Percentiles rank a stretch among this genome's conserved stretches.
These are phyloP conservation scores for Lupinus albus DNA, from an alignment of 306 rosid genomes.

Conservation along the genomic window DNA sequence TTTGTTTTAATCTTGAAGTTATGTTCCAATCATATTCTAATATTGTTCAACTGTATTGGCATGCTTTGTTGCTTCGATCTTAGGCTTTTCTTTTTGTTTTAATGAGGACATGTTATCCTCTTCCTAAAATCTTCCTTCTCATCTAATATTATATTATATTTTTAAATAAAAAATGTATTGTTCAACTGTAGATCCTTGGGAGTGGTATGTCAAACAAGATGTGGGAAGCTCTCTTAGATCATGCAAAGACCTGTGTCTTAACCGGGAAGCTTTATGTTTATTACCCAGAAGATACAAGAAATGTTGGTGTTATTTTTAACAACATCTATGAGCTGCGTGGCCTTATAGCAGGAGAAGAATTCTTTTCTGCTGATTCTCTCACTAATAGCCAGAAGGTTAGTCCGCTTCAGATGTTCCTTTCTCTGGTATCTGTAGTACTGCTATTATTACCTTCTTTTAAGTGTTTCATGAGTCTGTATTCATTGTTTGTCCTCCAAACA, in stretches of 20 bases:
- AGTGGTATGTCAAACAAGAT: constrained; percentile 99
- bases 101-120: too few species aligned
- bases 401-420: constrained; percentile 16
- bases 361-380: constrained; percentile 82
- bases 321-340: constrained; percentile 86
- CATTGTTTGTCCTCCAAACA: constrained; percentile 18
- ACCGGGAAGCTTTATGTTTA: constrained; percentile 88
- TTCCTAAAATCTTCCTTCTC: too few species aligned
- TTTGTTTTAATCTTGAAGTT: constrained; percentile 37
- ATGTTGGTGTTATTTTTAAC: constrained; percentile 87
- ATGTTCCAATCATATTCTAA: constrained; percentile 37
- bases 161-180: constrained; percentile 5
- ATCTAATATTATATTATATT: too few species aligned
- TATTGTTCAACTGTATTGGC: constrained; percentile 45
- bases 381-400: constrained; percentile 87
- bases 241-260: constrained; percentile 92
- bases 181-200: constrained; percentile 83
- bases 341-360: constrained; percentile 81
- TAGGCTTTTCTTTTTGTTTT: too few species aligned
- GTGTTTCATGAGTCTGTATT: constrained; percentile 23
- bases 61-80: too few species aligned
- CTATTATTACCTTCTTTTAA: background rate
- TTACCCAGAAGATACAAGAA: constrained; percentile 88
- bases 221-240: constrained; percentile 99
- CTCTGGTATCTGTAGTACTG: constrained; percentile 2